Evolutionary conservation across 2,329 filamentous ascomycete genomes (phyloP).

Genomic region (Fusarium sp.): DNA sequence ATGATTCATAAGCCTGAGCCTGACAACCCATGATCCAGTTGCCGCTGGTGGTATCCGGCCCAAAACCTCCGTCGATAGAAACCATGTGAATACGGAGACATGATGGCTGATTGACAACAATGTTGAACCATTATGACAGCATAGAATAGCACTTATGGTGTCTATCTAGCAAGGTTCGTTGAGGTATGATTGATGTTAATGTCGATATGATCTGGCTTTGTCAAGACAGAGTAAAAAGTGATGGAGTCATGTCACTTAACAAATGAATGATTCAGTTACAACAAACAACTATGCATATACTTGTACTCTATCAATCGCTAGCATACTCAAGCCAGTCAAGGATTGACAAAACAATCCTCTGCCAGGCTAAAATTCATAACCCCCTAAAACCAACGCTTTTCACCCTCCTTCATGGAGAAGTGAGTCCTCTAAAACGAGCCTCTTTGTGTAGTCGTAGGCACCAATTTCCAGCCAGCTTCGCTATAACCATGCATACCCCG

Average conservation of each 20-base stretch:
- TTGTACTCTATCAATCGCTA: slow-evolving; percentile 24
- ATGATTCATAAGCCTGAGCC: too few species aligned
- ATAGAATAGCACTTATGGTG: not conserved
- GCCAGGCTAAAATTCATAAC: slow-evolving; percentile 2
- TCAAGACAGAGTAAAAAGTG: too few species aligned
- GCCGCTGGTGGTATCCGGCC: too few species aligned
- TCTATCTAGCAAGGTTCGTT: not conserved
- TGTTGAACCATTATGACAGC: not conserved
- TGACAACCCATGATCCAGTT: too few species aligned
- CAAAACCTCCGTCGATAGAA: too few species aligned
- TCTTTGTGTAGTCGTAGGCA: not conserved
- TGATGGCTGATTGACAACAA: too few species aligned
- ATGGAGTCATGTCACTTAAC: not conserved
- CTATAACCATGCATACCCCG: slow-evolving; percentile 6
- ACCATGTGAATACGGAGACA: too few species aligned
- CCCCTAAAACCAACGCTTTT: not conserved
- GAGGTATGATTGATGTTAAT: not conserved
- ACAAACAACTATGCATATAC: slow-evolving; percentile 7
- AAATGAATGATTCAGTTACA: not conserved
- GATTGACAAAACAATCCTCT: not conserved
- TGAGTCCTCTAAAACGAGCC: not conserved
- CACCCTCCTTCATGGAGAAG: slow-evolving; percentile 7
- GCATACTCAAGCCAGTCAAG: not conserved
- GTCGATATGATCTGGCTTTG: too few species aligned
- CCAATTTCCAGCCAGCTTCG: not conserved